Conservation (phyloP, 164 flowering plant genomes). For the Annona squamosa region DNA sequence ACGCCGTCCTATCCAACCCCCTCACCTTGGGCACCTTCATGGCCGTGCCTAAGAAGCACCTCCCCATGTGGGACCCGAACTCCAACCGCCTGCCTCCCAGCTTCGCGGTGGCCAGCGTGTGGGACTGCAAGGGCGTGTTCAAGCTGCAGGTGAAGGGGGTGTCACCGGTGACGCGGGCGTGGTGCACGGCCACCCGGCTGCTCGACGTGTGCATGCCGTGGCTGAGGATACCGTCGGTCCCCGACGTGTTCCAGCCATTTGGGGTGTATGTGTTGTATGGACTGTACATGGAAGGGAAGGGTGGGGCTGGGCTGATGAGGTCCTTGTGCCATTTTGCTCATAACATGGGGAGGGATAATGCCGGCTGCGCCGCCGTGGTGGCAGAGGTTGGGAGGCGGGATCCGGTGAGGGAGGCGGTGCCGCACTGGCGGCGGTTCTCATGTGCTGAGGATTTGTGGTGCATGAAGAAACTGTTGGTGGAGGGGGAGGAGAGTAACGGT, state of each 20-base stretch:
- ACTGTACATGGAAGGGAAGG: constrained; percentile 55
- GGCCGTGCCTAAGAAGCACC: constrained; percentile 40
- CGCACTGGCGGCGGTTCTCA: constrained; percentile 65
- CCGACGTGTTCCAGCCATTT: constrained; percentile 52
- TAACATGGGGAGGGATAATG: constrained; percentile 53
- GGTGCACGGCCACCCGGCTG: constrained; percentile 38
- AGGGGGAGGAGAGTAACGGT: background rate
- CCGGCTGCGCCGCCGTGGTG: constrained; percentile 46
- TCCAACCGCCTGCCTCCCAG: constrained; percentile 26
- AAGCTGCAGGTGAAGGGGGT: constrained; percentile 56
- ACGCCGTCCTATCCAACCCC: constrained; percentile 30
- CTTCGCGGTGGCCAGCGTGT: constrained; percentile 61
- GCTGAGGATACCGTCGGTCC: constrained; percentile 58
- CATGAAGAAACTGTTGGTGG: constrained; percentile 40
- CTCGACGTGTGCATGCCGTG: constrained; percentile 55
- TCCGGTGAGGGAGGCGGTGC: constrained; percentile 42
- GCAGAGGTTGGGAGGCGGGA: constrained; percentile 65
- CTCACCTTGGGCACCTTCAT: constrained; percentile 71
- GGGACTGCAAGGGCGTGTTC: constrained; percentile 65
- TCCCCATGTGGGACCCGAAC: constrained; percentile 33
- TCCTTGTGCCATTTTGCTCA: constrained; percentile 48
- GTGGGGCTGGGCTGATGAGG: constrained; percentile 41
- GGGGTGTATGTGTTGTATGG: constrained; percentile 63
- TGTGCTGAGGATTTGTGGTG: constrained; percentile 71
- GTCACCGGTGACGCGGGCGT: constrained; percentile 33